These are phyloP conservation scores for Podospora sp. DNA, from an alignment of 495 filamentous ascomycete species.

Conservation along the genomic window DNA sequence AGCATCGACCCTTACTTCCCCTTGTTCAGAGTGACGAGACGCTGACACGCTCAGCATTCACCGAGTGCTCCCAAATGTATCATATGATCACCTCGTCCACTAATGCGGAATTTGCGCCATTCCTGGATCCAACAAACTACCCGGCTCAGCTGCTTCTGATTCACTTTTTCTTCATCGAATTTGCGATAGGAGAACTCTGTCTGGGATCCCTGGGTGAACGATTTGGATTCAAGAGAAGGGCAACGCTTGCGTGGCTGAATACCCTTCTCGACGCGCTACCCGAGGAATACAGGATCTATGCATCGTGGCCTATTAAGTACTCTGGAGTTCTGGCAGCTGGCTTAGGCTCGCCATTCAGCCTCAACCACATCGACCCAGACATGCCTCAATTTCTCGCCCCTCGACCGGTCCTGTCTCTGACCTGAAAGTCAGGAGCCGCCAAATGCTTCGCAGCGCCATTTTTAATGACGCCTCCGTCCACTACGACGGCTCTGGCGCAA, in stretches of 20 bases:
- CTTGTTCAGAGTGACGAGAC: neutral
- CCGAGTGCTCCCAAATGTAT: slow-evolving; percentile 27
- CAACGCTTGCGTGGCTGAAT: slow-evolving; percentile 27
- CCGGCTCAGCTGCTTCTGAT: slow-evolving; percentile 50
- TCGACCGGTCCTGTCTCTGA: neutral
- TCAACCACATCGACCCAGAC: neutral
- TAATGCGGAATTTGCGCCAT: slow-evolving; percentile 48
- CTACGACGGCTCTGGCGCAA: neutral
- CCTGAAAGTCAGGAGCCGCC: neutral
- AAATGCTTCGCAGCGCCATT: neutral
- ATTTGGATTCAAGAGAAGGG: slow-evolving; percentile 28
- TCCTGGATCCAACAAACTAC: slow-evolving; percentile 48
- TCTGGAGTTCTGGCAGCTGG: slow-evolving; percentile 6
- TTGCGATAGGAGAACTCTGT: slow-evolving; percentile 27
- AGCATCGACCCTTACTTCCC: neutral
- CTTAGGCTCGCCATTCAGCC: neutral
- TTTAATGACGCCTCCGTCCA: neutral
- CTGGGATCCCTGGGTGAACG: slow-evolving; percentile 15
- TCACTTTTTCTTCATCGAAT: slow-evolving; percentile 49
- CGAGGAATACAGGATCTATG: slow-evolving; percentile 22
- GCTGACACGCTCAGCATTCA: slow-evolving; percentile 28
- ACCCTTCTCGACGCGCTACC: slow-evolving; percentile 22
- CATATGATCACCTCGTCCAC: slow-evolving; percentile 20
- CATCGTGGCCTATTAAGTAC: slow-evolving; percentile 31
- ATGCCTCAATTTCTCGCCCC: neutral